Evolutionary conservation across 306 rosid genomes (phyloP), one percentile per base, ranked within the genome.

Genomic region (Albizia julibrissin): DNA sequence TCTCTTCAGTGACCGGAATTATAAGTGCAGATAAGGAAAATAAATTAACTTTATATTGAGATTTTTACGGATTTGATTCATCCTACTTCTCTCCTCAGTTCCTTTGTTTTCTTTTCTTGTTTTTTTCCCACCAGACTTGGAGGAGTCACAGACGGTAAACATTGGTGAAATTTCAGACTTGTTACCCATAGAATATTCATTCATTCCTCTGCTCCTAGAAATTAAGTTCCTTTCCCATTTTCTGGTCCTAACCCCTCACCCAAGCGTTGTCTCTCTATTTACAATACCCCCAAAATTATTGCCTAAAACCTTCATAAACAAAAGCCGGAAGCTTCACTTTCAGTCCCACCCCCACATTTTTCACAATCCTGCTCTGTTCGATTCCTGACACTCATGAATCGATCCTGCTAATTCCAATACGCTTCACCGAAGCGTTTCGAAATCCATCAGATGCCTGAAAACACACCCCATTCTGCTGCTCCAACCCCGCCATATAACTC

Each of bases 201-300:
- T 37, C 84, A 34, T 29, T 22, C 39, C 42, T 59, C 66, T 10
- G 64, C 65, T 77, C 87, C 42, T 34, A 11, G 77, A 77, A 79
- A 70, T 72, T 50, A 80, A 43, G 75, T 77, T 79, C 46, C 84
- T 19, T 27, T 11, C 33, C 37, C 31, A 8, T 0, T 69, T 47
- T 54, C 62, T 75, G 58, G 59, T 75, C 64, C 83, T 18, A 59
- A 59, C 16, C 29, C 66, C 29, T 59, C 4, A 10, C 33, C 80
- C 50, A 26, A 76, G 42, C 82, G 77, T 74, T 56, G 85, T 72
- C 87, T 62, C 84, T 47, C 85, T 94, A 90, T 58, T 58, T 91
- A 92, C 98, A 94, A 78, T 80, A 76, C 80, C 91, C 91, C 91
- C 91, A 89, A 80, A 82, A 87, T 91, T 93, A 91, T 93, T 94